Conservation (phyloP, 2,329 filamentous ascomycete genomes). For the Scedosporium apiospermum region DNA sequence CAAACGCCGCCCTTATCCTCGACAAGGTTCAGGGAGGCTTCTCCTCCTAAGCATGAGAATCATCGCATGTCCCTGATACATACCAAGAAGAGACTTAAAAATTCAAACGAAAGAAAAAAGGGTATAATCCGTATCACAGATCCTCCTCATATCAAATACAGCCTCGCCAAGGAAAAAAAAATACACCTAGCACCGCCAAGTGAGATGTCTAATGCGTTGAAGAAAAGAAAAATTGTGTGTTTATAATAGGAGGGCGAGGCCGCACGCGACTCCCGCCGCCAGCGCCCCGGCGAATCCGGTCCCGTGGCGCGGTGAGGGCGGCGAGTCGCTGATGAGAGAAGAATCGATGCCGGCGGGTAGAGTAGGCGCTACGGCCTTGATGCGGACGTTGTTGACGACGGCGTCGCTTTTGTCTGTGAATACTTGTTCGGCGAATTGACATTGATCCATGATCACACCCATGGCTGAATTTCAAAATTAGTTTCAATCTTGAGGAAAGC, state of each 20-base stretch:
- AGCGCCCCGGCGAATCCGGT: not conserved
- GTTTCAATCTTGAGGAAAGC: not conserved
- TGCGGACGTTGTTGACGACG: slow-evolving; percentile 21
- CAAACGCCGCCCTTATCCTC: not conserved
- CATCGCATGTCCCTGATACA: not conserved
- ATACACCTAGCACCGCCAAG: not conserved
- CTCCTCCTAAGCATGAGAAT: not conserved
- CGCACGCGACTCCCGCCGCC: slow-evolving; percentile 1
- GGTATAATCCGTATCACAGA: not conserved
- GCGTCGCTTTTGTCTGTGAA: slow-evolving; percentile 22
- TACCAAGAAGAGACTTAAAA: not conserved
- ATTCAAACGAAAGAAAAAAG: not conserved
- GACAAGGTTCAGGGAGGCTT: not conserved
- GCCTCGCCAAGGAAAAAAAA: not conserved
- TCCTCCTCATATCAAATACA: not conserved
- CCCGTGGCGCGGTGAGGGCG: not conserved
- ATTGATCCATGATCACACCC: slow-evolving; percentile 23
- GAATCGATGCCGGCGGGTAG: slow-evolving; percentile 10
- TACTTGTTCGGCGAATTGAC: slow-evolving; percentile 20
- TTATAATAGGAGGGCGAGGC: slow-evolving; percentile 1
- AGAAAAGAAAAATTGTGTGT: not conserved
- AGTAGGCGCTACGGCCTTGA: slow-evolving; percentile 21
- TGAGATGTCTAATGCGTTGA: not conserved
- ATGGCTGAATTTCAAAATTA: slow-evolving; percentile 18
- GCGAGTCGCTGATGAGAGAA: slow-evolving; percentile 3